Evolutionary conservation across 2,329 filamentous ascomycete species (phyloP).

Genomic region (Dothideomycetes sp.): DNA sequence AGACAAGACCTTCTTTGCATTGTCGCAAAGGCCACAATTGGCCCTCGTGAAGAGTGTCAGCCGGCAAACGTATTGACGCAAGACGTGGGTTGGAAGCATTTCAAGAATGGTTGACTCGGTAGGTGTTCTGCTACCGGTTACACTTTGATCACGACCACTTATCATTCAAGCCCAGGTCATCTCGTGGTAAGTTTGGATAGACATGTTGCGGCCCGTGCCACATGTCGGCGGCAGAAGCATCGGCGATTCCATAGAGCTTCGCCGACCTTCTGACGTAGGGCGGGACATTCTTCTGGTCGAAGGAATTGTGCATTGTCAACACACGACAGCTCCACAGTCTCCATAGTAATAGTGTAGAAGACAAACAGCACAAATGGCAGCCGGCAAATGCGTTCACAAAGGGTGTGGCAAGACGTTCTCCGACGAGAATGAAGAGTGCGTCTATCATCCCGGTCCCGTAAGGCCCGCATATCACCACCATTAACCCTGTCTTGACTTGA

Average conservation of each 20-base stretch:
- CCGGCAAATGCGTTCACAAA: constrained; percentile 88
- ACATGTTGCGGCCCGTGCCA: no score
- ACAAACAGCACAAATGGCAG: constrained; percentile 36
- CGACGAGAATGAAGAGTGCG: constrained; percentile 71
- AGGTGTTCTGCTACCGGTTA: no score
- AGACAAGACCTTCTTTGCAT: constrained; percentile 57
- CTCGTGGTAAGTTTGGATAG: no score
- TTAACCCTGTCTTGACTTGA: not conserved
- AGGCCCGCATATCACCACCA: not conserved
- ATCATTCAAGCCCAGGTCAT: no score
- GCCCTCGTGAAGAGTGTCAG: constrained; percentile 67
- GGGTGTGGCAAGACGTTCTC: constrained; percentile 85
- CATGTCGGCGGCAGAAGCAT: no score
- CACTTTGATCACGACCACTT: no score
- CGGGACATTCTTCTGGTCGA: no score
- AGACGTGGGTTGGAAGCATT: constrained; percentile 11
- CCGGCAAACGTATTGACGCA: constrained; percentile 30
- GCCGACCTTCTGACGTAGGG: no score
- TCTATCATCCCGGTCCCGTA: constrained; percentile 67
- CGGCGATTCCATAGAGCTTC: no score
- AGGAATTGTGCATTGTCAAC: no score
- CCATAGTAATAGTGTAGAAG: not conserved
- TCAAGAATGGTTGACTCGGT: no score
- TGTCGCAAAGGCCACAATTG: constrained; percentile 59
- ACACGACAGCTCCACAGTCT: no score